phyloP scores from a whole-genome alignment of 805 yeast genomes.

The Nematodospora valgi region DNA sequence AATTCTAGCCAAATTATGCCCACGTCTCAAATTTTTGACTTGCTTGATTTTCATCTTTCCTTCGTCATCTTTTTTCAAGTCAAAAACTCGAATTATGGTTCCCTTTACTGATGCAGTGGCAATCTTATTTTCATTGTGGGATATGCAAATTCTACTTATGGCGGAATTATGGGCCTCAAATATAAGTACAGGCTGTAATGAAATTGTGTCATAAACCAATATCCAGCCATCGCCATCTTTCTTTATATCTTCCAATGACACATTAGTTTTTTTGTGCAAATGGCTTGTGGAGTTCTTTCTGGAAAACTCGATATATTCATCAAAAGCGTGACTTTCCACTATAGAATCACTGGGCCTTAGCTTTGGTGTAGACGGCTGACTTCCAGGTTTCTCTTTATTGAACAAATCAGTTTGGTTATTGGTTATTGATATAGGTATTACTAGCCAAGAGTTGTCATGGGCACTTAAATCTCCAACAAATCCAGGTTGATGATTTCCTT shows the following conservation, averaged over 20 bases:
- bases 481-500: not conserved
- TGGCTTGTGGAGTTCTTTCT: conserved; percentile 13
- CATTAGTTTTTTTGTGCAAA: conserved; percentile 12
- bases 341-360: conserved; percentile 20
- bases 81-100: conserved; percentile 37
- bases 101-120: conserved; percentile 44
- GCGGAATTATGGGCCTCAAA: conserved; percentile 40
- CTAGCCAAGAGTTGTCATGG: conserved; percentile 32
- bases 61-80: conserved; percentile 13
- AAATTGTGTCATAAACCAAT: conserved; percentile 37
- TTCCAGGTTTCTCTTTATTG: conserved; percentile 13
- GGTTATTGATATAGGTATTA: conserved; percentile 29
- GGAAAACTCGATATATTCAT: conserved; percentile 23
- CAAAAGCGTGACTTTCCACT: conserved; percentile 12
- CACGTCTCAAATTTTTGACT: conserved; percentile 36
- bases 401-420: conserved; percentile 31
- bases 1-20: conserved; percentile 35
- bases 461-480: conserved; percentile 36
- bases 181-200: conserved; percentile 26
- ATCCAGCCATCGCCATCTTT: conserved; percentile 33
- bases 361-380: conserved; percentile 8
- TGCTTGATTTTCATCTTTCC: conserved; percentile 19
- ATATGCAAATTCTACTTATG: conserved; percentile 28
- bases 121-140: conserved; percentile 23
- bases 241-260: conserved; percentile 26